Evolutionary conservation across 2,329 filamentous ascomycete species (phyloP).

Genomic region (Daldinia eschscholtzii): DNA sequence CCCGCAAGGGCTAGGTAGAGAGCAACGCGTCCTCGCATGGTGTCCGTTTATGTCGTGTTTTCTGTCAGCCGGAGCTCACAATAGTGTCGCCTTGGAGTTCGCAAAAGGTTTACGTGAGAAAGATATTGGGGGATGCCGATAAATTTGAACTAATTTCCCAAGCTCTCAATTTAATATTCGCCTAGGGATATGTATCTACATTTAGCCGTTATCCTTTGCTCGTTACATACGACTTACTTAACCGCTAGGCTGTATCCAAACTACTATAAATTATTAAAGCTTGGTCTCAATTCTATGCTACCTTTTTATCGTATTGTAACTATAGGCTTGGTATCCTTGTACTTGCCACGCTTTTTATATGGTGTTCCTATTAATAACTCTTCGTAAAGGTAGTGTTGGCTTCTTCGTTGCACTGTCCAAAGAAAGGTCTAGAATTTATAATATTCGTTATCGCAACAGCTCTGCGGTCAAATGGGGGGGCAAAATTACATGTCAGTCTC

Average conservation of each 20-base stretch:
- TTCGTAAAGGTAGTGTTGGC: background rate
- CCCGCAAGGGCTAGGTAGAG: conserved; percentile 33
- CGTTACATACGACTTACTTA: conserved; percentile 2
- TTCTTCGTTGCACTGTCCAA: background rate
- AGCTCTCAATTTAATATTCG: conserved; percentile 5
- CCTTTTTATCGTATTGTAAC: conserved; percentile 3
- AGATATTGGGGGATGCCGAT: conserved; percentile 1
- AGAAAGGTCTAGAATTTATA: background rate
- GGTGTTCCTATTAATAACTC: background rate
- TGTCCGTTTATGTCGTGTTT: conserved; percentile 19
- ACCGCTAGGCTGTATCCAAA: conserved; percentile 13
- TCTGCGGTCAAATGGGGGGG: background rate
- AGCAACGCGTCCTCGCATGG: background rate
- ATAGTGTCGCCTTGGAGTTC: background rate
- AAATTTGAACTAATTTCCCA: background rate
- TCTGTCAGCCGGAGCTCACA: background rate
- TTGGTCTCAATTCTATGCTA: conserved; percentile 22
- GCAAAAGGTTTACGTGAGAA: background rate
- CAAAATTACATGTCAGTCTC: background rate
- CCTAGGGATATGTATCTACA: background rate
- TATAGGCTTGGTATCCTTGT: conserved; percentile 1
- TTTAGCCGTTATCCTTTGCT: conserved; percentile 15
- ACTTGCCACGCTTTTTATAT: background rate
- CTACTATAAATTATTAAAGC: conserved; percentile 21
- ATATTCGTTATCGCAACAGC: background rate